These are phyloP conservation scores for Tricholoma hemisulphureum DNA, from an alignment of 768 basidiomycete species.

Conservation along the genomic window DNA sequence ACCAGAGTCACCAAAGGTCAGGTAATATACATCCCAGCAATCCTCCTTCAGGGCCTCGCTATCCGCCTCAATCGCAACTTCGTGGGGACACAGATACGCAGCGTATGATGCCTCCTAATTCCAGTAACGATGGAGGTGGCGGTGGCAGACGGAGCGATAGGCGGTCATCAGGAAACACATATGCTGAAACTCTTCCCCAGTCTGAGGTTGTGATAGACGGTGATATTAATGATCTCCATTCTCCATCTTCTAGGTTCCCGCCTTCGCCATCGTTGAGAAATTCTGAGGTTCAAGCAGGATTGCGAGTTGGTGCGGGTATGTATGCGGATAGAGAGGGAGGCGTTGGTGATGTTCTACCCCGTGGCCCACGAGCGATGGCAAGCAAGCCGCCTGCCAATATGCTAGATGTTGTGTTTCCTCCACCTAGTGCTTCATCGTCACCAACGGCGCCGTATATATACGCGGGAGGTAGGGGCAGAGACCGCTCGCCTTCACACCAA, in stretches of 20 bases:
- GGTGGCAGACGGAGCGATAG: constrained; percentile 9
- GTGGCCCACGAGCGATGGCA: constrained; percentile 33
- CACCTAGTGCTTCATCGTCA: constrained; percentile 5
- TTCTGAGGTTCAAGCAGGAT: constrained; percentile 7
- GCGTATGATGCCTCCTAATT: not conserved
- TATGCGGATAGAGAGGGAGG: constrained; percentile 28
- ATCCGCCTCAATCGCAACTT: constrained; percentile 6
- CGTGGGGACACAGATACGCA: constrained; percentile 3
- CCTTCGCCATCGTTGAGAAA: constrained; percentile 11
- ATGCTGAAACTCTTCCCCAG: constrained; percentile 10
- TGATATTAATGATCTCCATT: constrained; percentile 20
- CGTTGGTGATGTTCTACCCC: constrained; percentile 10
- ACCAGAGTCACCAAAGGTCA: constrained; percentile 3
- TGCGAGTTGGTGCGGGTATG: constrained; percentile 20
- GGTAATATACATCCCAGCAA: not conserved
- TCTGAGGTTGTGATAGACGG: constrained; percentile 27
- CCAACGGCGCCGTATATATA: constrained; percentile 8
- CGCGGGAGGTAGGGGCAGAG: constrained; percentile 2
- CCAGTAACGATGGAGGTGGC: not conserved
- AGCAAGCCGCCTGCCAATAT: constrained; percentile 3
- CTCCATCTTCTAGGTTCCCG: constrained; percentile 17
- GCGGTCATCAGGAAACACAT: constrained; percentile 3
- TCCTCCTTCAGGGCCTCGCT: constrained; percentile 13
- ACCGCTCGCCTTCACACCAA: constrained; percentile 22
- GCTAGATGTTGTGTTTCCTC: not conserved